Evolutionary conservation across 83 land plant genomes (phyloP), one percentile per base, ranked within the genome.

Genomic region (Thuja plicata): DNA sequence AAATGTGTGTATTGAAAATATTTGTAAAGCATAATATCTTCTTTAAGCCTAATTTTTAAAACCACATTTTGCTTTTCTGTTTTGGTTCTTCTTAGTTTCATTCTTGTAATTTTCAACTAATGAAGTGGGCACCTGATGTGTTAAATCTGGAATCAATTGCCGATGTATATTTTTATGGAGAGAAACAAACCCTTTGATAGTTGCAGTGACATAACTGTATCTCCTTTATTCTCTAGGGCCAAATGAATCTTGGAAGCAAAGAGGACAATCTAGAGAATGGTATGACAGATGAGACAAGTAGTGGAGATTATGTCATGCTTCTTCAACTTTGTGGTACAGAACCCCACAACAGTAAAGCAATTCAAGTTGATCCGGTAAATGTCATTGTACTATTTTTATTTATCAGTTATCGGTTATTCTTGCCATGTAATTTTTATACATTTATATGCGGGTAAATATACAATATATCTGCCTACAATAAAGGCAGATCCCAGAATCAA

Each of bases 301-400:
- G 32, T 27, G 91, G 89, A 85, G 90, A 89, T 5, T 87, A 86
- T 79, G 84, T 89, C 9, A 94, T 95, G 52, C 91, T 97, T 89
- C 92, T 97, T 84, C 91, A 95, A 87, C 92, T 97, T 45, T 96
- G 94, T 83, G 98, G 97, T 10, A 88, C 93, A 46, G 89, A 92
- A 62, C 89, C 92, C 70, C 87, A 92, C 43, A 97, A 91, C 87
- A 91, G 92, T 87, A 95, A 92, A 89, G 96, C 95, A 62, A 90
- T 92, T 85, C 93, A 92, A 87, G 92, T 92, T 76, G 88, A 92
- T 74, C 87, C 87, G 60, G 93, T 92, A 89, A 30, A 38, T 86
- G 35, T 76, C 87, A 55, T 37, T 82, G 13, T 19, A 11, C 13
- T 43, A 34, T 76, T 43, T 82, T 46, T 0, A 52, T 12, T 11